Conservation (phyloP, 495 filamentous ascomycete genomes). For the Daldinia concentrica region DNA sequence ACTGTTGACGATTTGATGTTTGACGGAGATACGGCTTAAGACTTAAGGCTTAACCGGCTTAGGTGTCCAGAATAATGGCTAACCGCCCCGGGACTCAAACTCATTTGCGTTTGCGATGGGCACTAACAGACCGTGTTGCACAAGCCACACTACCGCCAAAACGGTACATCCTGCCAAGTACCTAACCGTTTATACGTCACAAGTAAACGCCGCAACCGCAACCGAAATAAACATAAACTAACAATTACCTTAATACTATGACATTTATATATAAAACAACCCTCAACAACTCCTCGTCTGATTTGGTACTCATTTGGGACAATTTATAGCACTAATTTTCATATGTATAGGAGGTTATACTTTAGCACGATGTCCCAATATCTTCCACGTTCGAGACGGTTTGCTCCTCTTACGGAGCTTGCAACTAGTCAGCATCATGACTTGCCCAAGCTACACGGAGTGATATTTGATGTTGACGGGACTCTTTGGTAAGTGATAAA, state of each 20-base stretch:
- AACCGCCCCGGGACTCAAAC: constrained; percentile 2
- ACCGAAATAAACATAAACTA: background rate
- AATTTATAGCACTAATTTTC: background rate
- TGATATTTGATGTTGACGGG: constrained; percentile 96
- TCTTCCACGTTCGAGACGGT: constrained; percentile 47
- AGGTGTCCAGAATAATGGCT: constrained; percentile 15
- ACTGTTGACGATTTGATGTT: background rate
- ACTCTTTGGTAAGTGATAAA: constrained; percentile 78
- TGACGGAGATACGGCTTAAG: background rate
- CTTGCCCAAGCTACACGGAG: constrained; percentile 73
- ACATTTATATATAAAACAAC: background rate
- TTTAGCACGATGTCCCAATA: constrained; percentile 50
- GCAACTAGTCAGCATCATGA: constrained; percentile 34
- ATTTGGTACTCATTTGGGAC: background rate
- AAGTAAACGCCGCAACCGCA: background rate
- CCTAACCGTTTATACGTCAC: background rate
- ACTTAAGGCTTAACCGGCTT: constrained; percentile 10
- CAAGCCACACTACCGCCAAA: constrained; percentile 28
- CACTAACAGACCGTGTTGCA: constrained; percentile 29
- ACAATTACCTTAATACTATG: background rate
- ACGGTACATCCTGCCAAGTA: background rate
- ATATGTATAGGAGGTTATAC: constrained; percentile 22
- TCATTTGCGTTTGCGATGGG: background rate
- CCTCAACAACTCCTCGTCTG: background rate
- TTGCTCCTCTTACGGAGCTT: constrained; percentile 57